Evolutionary conservation across 192 early-diverging fungal species (phyloP).

Genomic region (Dissophora ornata): DNA sequence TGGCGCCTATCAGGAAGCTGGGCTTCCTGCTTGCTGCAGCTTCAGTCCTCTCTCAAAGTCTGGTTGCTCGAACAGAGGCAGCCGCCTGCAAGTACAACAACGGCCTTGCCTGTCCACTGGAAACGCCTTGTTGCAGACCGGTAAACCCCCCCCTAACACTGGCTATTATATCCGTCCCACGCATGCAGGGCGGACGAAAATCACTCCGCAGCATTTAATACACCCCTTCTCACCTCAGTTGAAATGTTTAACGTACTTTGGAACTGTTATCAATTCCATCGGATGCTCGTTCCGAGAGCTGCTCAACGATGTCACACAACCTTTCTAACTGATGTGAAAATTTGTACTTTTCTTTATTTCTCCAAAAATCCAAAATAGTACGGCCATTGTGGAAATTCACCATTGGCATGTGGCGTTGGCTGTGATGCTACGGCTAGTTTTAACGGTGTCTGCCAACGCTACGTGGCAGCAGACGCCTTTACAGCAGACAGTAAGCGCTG

Average conservation of each 20-base stretch:
- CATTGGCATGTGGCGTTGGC: slow-evolving; percentile 35
- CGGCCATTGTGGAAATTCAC: slow-evolving; percentile 49
- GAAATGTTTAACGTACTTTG: too few species aligned
- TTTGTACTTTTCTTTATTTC: too few species aligned
- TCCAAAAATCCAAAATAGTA: slow-evolving; percentile 14
- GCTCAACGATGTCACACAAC: too few species aligned
- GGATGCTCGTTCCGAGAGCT: too few species aligned
- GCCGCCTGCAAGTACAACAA: slow-evolving; percentile 43
- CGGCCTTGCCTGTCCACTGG: slow-evolving; percentile 31
- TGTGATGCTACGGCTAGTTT: slow-evolving; percentile 42
- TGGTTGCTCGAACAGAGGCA: slow-evolving; percentile 16
- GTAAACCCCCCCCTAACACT: too few species aligned
- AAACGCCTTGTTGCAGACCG: slow-evolving; percentile 43
- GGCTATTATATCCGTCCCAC: too few species aligned
- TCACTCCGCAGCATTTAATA: neutral
- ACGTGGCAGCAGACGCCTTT: neutral
- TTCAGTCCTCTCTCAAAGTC: slow-evolving; percentile 25
- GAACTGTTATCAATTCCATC: too few species aligned
- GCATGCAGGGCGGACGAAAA: too few species aligned
- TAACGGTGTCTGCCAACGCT: slow-evolving; percentile 30
- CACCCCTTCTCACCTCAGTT: too few species aligned
- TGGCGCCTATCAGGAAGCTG: slow-evolving; percentile 45
- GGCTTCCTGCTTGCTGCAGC: slow-evolving; percentile 39
- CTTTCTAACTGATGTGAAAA: too few species aligned
- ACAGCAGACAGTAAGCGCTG: slow-evolving; percentile 12